Percentiles rank a stretch among this genome's conserved stretches.
Evolutionary conservation across 2,329 filamentous ascomycete species (phyloP).

Genomic region (Neopestalotiopsis sp.): DNA sequence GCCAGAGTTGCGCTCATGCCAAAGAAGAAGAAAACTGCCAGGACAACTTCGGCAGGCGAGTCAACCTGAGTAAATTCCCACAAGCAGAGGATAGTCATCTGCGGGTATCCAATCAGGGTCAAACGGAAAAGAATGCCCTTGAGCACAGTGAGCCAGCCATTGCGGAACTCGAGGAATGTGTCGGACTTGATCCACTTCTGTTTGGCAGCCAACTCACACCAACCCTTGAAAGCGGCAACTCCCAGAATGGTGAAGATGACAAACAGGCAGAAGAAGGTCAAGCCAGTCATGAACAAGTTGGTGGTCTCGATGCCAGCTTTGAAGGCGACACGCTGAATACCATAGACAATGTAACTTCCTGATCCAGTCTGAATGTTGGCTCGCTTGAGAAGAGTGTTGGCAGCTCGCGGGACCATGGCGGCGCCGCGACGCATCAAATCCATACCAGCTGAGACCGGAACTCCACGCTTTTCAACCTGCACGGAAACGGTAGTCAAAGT

Average conservation of each 20-base stretch:
- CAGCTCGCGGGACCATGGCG: conserved; percentile 34
- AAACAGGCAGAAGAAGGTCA: conserved; percentile 83
- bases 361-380: conserved; percentile 46
- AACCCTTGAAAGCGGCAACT: conserved; percentile 76
- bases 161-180: conserved; percentile 85
- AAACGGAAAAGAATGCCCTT: conserved; percentile 88
- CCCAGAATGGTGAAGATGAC: conserved; percentile 72
- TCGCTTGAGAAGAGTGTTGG: conserved; percentile 50
- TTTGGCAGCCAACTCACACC: conserved; percentile 75
- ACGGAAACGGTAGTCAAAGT: conserved; percentile 74
- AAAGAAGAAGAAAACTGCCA: conserved; percentile 82
- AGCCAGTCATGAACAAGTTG: conserved; percentile 85
- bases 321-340: conserved; percentile 86
- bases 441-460: conserved; percentile 37
- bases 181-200: conserved; percentile 77
- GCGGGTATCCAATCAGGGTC: conserved; percentile 82
- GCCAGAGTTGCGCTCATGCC: conserved; percentile 74
- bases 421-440: conserved; percentile 35
- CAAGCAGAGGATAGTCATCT: conserved; percentile 82
- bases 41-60: conserved; percentile 77
- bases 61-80: conserved; percentile 84
- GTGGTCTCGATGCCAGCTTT: conserved; percentile 77
- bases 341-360: conserved; percentile 65
- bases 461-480: conserved; percentile 66
- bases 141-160: conserved; percentile 83